Base-by-base conservation (phyloP, 2,329 filamentous ascomycete genomes). In the Talaromyces sp. region DNA sequence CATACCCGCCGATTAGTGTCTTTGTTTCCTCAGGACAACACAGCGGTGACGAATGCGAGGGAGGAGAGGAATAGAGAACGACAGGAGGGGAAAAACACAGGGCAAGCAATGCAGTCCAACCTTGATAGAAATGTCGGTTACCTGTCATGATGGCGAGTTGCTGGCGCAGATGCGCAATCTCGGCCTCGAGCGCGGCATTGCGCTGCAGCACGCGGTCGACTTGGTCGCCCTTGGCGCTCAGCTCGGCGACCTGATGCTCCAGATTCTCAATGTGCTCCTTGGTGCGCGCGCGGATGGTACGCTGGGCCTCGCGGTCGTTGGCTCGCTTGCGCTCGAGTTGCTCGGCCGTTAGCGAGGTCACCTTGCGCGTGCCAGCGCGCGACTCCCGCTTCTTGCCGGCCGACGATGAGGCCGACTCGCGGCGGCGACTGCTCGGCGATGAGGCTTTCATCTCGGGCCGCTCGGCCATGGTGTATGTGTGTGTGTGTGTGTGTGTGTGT, bases 251-350 rank as follows among this genome's bases (percentile, higher is more conserved):
- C 60, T 81, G 80, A 55, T 77, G 73, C 66, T 86, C 82, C n/a
- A 86, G 77, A 29, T 74, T 75, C 64, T 85, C 82, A 62, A 85
- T 85, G 68, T 84, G 82, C 64, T 84, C 82, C 64, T 83, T 85
- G 49, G 82, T 85, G 62, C 83, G 73, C 67, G 84, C 81, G 31
- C 83, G 80, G 64, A 85, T 86, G 55, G 82, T 83, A 64, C 83
- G 78, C 68, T 86, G 83, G 58, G 83, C 83, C 70, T 86, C 83
- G 63, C 83, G 78, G 69, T 86, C 83, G 69, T 85, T 85, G 63
- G 83, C 83, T 62, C 83, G 77, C 70, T 86, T 86, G 56, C 83
- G 75, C 66, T 85, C 83, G 55, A 86, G 74, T 67, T 85, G 83
- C 61, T 83, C 82, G 32, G 81, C 78, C 17, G 82, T 84, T 58